Evolutionary conservation across 2,329 filamentous ascomycete species (phyloP), one percentile per base, ranked within the genome.

Genomic region (Helicocarpus griseus): DNA sequence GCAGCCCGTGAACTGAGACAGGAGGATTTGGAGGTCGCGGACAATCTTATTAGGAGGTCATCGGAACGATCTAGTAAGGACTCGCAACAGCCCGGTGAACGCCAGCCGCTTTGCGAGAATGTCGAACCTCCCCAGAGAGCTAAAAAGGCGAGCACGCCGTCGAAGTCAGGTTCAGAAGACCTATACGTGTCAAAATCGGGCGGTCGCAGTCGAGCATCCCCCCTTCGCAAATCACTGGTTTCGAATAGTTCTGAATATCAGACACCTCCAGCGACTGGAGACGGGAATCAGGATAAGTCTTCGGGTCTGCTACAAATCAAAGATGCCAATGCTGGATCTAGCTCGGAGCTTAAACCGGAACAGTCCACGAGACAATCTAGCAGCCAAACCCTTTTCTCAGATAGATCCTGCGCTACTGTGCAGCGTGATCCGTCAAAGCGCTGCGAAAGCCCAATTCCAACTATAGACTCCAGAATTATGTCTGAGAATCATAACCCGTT

Each of bases 391-490:
- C 54, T 60, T 0, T 48, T 58, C 17, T 69, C 68, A 11, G 60
- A 61, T 19, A 56, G 60, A 28, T 69, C 69, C 5, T 61, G 52
- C 14, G 52, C 48, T 13, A 71, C 67, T 31, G 62, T 70, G n/a
- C 57, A 55, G 49, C 67, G 57, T 41, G 59, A 61, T 41, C 62
- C 66, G 3, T 65, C 65, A n/a, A 65, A 61, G 45, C 60, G 57
- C 29, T 51, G 50, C 40, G 33, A 21, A 24, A 58, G 53, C 17
- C 54, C 56, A 28, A 54, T 58, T 29, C 46, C 50, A 19, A 48
- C 46, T 14, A 41, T 53, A 38, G 51, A 48, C 49, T 33, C 22
- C 6, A 36, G 51, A 4, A 48, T 51, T 46, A 48, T 36, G 4
- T 46, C 52, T 14, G 31, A 26, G 9, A 21, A 46, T 6, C 14